A percentile compares a stretch with the other conserved stretches of the same genome.
These are phyloP conservation scores for Kwoniella mangroviensis DNA, from an alignment of 768 basidiomycete species.

Conservation along the genomic window DNA sequence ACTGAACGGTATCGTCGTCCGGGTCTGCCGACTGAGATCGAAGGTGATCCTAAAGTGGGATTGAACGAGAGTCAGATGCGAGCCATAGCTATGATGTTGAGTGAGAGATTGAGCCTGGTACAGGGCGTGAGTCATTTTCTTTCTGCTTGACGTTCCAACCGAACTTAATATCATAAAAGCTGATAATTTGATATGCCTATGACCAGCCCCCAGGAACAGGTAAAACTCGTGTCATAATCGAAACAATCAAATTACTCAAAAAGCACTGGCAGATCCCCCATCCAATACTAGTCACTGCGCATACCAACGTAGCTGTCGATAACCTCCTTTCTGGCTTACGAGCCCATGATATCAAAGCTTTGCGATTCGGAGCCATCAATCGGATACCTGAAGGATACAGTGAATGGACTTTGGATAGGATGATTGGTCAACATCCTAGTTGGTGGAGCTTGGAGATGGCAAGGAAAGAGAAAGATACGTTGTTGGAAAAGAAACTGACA, in stretches of 20 bases:
- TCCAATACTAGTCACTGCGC: constrained; percentile 88
- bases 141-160: not conserved
- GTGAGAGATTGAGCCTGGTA: constrained; percentile 75
- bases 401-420: constrained; percentile 68
- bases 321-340: constrained; percentile 80
- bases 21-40: constrained; percentile 65
- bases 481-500: constrained; percentile 11
- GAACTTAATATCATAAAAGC: constrained; percentile 16
- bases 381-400: constrained; percentile 66
- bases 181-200: constrained; percentile 10
- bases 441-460: constrained; percentile 12
- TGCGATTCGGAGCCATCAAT: constrained; percentile 73
- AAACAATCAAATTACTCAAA: constrained; percentile 80
- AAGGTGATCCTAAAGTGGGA: constrained; percentile 76
- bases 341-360: constrained; percentile 66
- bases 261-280: constrained; percentile 78
- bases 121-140: constrained; percentile 71
- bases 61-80: constrained; percentile 78
- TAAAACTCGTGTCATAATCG: constrained; percentile 90
- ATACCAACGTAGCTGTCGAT: constrained; percentile 91
- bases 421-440: constrained; percentile 67
- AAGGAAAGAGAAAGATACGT: constrained; percentile 14
- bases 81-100: constrained; percentile 86
- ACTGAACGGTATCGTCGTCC: constrained; percentile 67
- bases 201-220: constrained; percentile 63